Evolutionary conservation across 2,329 filamentous ascomycete genomes (phyloP).

Genomic region (Phialocephala subalpina): DNA sequence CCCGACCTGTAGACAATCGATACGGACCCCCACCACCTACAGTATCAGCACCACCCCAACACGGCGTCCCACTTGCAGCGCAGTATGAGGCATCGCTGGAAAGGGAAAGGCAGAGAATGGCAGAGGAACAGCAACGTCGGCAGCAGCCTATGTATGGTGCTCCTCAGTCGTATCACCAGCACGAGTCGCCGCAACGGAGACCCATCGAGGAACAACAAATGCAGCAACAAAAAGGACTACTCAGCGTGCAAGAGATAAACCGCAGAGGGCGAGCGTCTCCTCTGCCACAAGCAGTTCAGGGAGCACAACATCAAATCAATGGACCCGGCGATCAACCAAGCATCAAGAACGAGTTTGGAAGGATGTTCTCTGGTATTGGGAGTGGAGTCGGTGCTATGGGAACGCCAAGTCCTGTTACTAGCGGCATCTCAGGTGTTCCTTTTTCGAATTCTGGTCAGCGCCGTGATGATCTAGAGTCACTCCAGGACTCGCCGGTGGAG

Average conservation of each 20-base stretch:
- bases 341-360: slow-evolving; percentile 94
- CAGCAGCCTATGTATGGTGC: slow-evolving; percentile 47
- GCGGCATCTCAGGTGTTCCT: slow-evolving; percentile 59
- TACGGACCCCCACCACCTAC: slow-evolving; percentile 48
- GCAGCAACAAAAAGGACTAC: slow-evolving; percentile 68
- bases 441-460: slow-evolving; percentile 57
- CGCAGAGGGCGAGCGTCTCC: slow-evolving; percentile 86
- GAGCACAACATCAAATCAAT: slow-evolving; percentile 81
- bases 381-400: slow-evolving; percentile 67
- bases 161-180: slow-evolving; percentile 50
- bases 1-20: slow-evolving; percentile 30
- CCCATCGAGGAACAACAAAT: slow-evolving; percentile 58
- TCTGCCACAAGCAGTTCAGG: slow-evolving; percentile 91
- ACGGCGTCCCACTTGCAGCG: slow-evolving; percentile 39
- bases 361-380: slow-evolving; percentile 94
- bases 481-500: slow-evolving; percentile 51
- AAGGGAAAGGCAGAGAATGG: slow-evolving; percentile 43
- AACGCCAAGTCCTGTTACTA: slow-evolving; percentile 55
- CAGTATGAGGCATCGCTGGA: slow-evolving; percentile 42
- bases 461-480: slow-evolving; percentile 59
- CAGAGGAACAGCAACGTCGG: slow-evolving; percentile 46
- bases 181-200: slow-evolving; percentile 53
- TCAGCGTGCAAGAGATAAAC: slow-evolving; percentile 78
- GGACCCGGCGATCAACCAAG: slow-evolving; percentile 84
- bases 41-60: slow-evolving; percentile 45